Conservation (phyloP, 768 basidiomycete species). For the Piloderma croceum region DNA sequence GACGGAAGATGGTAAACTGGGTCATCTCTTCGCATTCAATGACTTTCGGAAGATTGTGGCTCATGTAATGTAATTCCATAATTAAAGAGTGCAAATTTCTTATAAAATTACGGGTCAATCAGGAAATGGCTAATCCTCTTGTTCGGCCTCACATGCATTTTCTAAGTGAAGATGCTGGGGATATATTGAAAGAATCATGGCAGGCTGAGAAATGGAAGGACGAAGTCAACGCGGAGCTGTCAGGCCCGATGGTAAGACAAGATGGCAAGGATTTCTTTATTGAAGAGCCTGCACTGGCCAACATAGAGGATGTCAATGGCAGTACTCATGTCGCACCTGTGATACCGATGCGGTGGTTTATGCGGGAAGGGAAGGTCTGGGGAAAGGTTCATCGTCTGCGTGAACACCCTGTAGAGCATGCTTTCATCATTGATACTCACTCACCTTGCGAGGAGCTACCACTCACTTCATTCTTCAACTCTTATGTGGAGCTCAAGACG, state of each 20-base stretch:
- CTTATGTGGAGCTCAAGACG: background rate
- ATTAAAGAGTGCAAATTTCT: background rate
- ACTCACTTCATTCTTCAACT: background rate
- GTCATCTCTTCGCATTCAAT: background rate
- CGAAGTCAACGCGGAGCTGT: background rate
- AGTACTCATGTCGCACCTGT: background rate
- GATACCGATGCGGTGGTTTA: background rate
- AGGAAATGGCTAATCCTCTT: conserved; percentile 15
- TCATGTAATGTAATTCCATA: background rate
- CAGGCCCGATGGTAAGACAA: conserved; percentile 9
- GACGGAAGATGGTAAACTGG: background rate
- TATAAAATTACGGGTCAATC: background rate
- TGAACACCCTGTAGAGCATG: background rate
- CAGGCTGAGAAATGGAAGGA: conserved; percentile 5
- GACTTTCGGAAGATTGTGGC: background rate
- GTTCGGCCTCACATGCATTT: conserved; percentile 2
- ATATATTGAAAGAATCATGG: background rate
- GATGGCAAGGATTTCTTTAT: conserved; percentile 12
- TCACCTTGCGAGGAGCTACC: background rate
- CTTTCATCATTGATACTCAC: background rate
- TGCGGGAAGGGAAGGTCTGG: background rate
- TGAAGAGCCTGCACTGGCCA: conserved; percentile 9
- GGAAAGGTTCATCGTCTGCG: background rate
- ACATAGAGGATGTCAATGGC: background rate
- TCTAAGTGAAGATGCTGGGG: conserved; percentile 8